A percentile compares a stretch with the other conserved stretches of the same genome.
Evolutionary conservation across 805 yeast genomes (phyloP).

Genomic region (Candida koratica): DNA sequence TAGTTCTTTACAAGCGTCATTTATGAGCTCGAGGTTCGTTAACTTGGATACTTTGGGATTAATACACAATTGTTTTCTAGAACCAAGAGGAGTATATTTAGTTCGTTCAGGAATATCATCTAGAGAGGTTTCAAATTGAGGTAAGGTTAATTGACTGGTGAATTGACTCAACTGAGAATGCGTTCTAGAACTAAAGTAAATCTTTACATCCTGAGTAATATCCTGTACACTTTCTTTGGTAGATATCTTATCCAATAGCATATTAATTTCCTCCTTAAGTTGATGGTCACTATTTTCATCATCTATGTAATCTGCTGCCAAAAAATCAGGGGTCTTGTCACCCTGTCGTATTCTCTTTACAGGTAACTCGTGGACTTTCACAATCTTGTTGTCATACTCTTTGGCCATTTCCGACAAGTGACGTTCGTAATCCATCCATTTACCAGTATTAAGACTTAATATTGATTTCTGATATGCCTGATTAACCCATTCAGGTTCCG

Average conservation of each 20-base stretch:
- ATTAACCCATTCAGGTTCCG: conserved; percentile 71
- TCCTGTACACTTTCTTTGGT: conserved; percentile 19
- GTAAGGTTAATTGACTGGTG: conserved; percentile 59
- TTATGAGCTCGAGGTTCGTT: conserved; percentile 51
- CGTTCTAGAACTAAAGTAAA: conserved; percentile 78
- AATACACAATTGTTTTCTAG: conserved; percentile 82
- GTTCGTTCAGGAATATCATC: conserved; percentile 45
- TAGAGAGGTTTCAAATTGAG: conserved; percentile 62
- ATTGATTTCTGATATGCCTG: conserved; percentile 33
- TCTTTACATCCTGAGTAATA: conserved; percentile 23
- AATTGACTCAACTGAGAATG: conserved; percentile 87
- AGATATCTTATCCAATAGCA: conserved; percentile 40
- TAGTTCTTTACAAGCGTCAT: conserved; percentile 76
- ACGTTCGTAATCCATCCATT: conserved; percentile 37
- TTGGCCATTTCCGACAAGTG: conserved; percentile 34
- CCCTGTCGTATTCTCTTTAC: conserved; percentile 10
- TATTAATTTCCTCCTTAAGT: conserved; percentile 30
- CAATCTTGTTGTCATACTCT: conserved; percentile 18
- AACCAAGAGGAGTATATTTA: conserved; percentile 72
- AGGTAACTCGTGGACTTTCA: conserved; percentile 15
- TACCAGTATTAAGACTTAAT: conserved; percentile 21
- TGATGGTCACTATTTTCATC: conserved; percentile 16
- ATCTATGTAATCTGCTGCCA: conserved; percentile 37
- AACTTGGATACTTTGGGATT: conserved; percentile 55
- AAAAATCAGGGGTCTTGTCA: conserved; percentile 10